These are phyloP conservation scores for Gillenia trifoliata DNA, from an alignment of 306 rosid species.

Conservation along the genomic window DNA sequence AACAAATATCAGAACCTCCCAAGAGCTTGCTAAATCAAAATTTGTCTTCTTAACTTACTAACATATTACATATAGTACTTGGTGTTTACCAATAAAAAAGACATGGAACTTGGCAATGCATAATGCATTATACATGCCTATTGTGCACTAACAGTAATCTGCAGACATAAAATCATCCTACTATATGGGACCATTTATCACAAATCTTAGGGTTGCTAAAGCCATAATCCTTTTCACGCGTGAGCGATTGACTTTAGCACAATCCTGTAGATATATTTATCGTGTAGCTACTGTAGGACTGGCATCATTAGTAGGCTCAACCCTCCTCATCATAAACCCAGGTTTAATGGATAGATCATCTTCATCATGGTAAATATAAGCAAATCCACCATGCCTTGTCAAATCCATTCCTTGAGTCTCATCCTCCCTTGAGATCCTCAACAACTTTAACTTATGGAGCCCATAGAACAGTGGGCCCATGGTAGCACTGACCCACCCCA, in stretches of 20 bases:
- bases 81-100: too few species aligned
- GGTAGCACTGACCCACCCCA: conserved; percentile 68
- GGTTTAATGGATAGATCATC: conserved; percentile 18
- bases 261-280: too few species aligned
- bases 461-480: conserved; percentile 67
- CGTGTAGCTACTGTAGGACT: neutral
- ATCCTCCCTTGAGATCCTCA: conserved; percentile 53
- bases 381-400: conserved; percentile 80
- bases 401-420: conserved; percentile 73
- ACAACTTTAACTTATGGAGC: conserved; percentile 41
- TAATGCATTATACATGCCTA: too few species aligned
- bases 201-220: too few species aligned
- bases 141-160: too few species aligned
- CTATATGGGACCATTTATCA: too few species aligned
- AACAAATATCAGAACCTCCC: neutral
- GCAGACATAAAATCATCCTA: too few species aligned
- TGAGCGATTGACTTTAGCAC: too few species aligned
- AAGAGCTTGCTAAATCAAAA: neutral
- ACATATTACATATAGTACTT: too few species aligned
- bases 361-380: conserved; percentile 51
- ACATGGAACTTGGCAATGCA: neutral
- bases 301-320: conserved; percentile 17
- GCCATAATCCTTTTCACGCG: too few species aligned
- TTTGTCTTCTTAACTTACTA: too few species aligned
- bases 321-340: conserved; percentile 24